These are phyloP conservation scores for Cotoneaster glaucophyllus DNA, from an alignment of 306 rosid genomes.

Conservation along the genomic window DNA sequence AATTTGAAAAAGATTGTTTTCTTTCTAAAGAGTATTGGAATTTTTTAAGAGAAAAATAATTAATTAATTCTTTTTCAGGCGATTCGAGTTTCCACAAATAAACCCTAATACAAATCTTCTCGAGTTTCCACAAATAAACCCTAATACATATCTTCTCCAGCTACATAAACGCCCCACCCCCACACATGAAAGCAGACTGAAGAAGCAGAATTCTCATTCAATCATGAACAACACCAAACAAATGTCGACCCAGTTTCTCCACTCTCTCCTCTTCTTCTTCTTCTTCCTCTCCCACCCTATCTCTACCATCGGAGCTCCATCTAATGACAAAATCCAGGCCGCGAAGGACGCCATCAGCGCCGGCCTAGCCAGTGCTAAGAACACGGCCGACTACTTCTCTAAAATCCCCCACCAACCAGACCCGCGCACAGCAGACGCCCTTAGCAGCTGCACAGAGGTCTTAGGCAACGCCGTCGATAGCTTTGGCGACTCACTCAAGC, in stretches of 20 bases:
- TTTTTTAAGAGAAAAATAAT: too few species aligned
- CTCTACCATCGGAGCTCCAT: conserved; percentile 3
- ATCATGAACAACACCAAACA: neutral
- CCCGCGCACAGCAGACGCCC: conserved; percentile 49
- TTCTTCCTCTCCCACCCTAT: neutral
- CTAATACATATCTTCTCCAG: too few species aligned
- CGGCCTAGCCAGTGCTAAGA: conserved; percentile 49
- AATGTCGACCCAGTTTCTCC: neutral
- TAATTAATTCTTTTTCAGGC: too few species aligned
- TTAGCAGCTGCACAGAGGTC: conserved; percentile 72
- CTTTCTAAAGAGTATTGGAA: too few species aligned
- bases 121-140: too few species aligned
- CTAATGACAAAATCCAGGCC: conserved; percentile 41
- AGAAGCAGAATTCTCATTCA: neutral
- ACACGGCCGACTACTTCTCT: conserved; percentile 44
- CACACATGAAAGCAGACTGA: neutral
- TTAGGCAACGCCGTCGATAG: conserved; percentile 74
- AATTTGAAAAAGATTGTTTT: too few species aligned
- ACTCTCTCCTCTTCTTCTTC: neutral
- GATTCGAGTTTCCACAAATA: too few species aligned
- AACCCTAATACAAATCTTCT: too few species aligned
- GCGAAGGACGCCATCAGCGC: conserved; percentile 73
- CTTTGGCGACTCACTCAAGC: conserved; percentile 75
- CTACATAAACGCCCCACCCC: neutral
- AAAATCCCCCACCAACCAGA: conserved; percentile 48